phyloP scores from a whole-genome alignment of 1,139 yeast genomes.

The Yamadazyma aaseri region DNA sequence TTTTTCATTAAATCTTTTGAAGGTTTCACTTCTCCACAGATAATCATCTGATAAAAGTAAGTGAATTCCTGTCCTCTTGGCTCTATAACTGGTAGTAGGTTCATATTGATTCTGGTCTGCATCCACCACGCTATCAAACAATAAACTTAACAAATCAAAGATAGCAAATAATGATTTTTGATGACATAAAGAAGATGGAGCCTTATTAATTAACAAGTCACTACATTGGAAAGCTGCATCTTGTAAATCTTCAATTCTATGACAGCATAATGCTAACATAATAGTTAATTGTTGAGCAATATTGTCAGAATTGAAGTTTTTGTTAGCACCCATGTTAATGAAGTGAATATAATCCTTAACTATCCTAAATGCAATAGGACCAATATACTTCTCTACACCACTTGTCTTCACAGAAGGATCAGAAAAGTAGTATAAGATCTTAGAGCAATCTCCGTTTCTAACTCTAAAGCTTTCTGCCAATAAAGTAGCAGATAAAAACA shows the following conservation, averaged over 20 bases:
- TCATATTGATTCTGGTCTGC: conserved; percentile 82
- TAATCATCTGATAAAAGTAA: conserved; percentile 77
- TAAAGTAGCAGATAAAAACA: conserved; percentile 84
- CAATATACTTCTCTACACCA: conserved; percentile 71
- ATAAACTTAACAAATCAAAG: conserved; percentile 73
- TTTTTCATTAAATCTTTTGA: conserved; percentile 55
- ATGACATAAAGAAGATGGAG: conserved; percentile 85
- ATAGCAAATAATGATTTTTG: conserved; percentile 70
- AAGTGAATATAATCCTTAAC: conserved; percentile 55
- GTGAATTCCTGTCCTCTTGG: conserved; percentile 57
- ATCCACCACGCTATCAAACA: conserved; percentile 80
- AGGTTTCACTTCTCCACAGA: conserved; percentile 70
- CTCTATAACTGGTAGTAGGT: conserved; percentile 68
- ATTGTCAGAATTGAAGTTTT: conserved; percentile 53
- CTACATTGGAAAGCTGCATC: conserved; percentile 80
- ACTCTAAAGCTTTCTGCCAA: conserved; percentile 79
- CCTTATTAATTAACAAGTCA: conserved; percentile 58
- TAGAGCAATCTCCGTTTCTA: conserved; percentile 77
- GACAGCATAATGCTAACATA: conserved; percentile 71
- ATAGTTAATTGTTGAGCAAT: conserved; percentile 72
- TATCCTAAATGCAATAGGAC: conserved; percentile 60
- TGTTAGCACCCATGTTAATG: conserved; percentile 46
- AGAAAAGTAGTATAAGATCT: conserved; percentile 70
- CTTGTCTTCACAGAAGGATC: conserved; percentile 79
- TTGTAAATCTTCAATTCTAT: conserved; percentile 73